phyloP scores from a whole-genome alignment of 805 yeast genomes.

The Yarrowia hollandica region DNA sequence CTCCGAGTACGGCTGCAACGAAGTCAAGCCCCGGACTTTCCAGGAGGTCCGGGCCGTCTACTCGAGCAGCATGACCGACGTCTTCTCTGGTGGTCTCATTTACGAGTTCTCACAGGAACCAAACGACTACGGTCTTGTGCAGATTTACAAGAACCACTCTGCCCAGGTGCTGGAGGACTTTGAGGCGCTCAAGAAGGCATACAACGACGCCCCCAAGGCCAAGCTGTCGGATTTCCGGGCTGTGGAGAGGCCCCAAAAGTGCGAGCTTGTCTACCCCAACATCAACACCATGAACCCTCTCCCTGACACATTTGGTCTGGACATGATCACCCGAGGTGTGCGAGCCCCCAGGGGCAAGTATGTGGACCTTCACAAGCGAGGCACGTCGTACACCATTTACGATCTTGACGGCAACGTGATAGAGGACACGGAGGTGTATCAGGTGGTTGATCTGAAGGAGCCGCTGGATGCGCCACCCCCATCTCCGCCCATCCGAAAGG shows the following conservation, averaged over 20 bases:
- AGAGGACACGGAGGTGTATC: conserved; percentile 8
- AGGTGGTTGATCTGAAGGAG: conserved; percentile 2
- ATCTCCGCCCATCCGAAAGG: conserved; percentile 2
- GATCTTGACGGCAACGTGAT: conserved; percentile 15
- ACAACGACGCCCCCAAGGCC: conserved; percentile 58
- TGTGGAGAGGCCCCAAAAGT: conserved; percentile 27
- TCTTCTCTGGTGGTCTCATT: conserved; percentile 92
- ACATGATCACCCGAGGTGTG: conserved; percentile 19
- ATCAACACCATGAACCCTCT: conserved; percentile 31
- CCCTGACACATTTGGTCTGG: conserved; percentile 20
- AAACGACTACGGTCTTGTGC: conserved; percentile 79
- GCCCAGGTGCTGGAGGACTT: conserved; percentile 54
- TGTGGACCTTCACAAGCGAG: conserved; percentile 15
- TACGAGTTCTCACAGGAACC: conserved; percentile 85
- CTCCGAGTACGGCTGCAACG: conserved; percentile 88
- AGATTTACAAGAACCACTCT: conserved; percentile 48
- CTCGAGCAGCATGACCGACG: conserved; percentile 73
- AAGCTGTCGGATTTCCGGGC: conserved; percentile 17
- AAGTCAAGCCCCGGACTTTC: conserved; percentile 70
- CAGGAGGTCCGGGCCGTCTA: conserved; percentile 76
- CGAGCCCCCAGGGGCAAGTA: conserved; percentile 18
- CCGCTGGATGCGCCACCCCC: conserved; percentile 12
- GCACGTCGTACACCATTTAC: conserved; percentile 2
- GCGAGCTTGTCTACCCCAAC: conserved; percentile 27
- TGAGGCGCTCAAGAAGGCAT: conserved; percentile 56